phyloP scores from a whole-genome alignment of 768 basidiomycete genomes.

The Auricularia sp. region DNA sequence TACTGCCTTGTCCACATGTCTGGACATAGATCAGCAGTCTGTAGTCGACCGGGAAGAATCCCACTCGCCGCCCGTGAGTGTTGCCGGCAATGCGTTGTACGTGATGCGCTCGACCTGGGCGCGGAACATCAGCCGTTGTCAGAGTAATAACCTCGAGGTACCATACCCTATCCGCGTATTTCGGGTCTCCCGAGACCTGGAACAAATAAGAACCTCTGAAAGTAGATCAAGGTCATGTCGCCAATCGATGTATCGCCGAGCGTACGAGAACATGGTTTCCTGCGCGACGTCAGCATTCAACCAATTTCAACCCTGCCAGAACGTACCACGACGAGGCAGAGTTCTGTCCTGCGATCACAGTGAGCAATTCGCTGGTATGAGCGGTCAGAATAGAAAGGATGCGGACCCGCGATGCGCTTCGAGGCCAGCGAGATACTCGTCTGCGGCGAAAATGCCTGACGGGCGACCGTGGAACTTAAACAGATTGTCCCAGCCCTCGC shows the following conservation, averaged over 20 bases:
- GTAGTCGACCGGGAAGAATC: too few relatives aligned
- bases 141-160: not conserved
- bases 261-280: slow-evolving; percentile 55
- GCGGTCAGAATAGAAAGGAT: not conserved
- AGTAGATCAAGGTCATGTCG: too few relatives aligned
- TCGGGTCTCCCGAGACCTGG: slow-evolving; percentile 45
- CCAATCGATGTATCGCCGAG: too few relatives aligned
- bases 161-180: slow-evolving; percentile 39
- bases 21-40: slow-evolving; percentile 11
- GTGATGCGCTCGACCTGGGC: slow-evolving; percentile 35
- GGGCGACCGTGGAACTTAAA: slow-evolving; percentile 52
- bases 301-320: too few relatives aligned
- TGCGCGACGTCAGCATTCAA: slow-evolving; percentile 16
- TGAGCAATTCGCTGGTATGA: not conserved
- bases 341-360: slow-evolving; percentile 32
- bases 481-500: slow-evolving; percentile 43
- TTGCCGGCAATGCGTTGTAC: slow-evolving; percentile 43
- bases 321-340: slow-evolving; percentile 46
- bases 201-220: slow-evolving; percentile 43
- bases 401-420: slow-evolving; percentile 44
- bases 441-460: slow-evolving; percentile 46
- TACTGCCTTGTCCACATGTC: slow-evolving; percentile 55
- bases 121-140: not conserved
- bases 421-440: slow-evolving; percentile 47
- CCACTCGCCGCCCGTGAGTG: slow-evolving; percentile 33